Evolutionary conservation across 202 grass and related monocot species (phyloP).

Genomic region (Carex arenaria): DNA sequence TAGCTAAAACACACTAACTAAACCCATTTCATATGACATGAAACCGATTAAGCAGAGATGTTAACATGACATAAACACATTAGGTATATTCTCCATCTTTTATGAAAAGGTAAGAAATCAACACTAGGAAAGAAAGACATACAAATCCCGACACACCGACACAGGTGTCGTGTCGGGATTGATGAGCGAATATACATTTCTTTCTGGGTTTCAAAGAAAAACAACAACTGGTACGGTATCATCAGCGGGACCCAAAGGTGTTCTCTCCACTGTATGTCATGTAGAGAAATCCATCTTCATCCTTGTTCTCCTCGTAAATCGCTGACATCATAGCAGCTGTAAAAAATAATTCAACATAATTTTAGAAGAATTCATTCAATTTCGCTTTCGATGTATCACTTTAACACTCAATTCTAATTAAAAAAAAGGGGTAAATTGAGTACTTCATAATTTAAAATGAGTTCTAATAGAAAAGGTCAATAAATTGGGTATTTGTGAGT

Average conservation of each 20-base stretch:
- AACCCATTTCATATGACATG: not conserved
- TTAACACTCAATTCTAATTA: too few relatives aligned
- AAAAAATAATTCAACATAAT: not conserved
- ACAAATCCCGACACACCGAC: not conserved
- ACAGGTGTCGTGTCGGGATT: not conserved
- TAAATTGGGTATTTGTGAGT: not conserved
- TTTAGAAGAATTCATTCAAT: not conserved
- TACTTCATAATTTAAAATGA: too few relatives aligned
- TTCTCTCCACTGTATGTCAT: slow-evolving; percentile 92
- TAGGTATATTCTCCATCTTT: not conserved
- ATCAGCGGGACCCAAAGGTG: slow-evolving; percentile 44
- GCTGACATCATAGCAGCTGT: slow-evolving; percentile 79
- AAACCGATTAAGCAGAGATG: not conserved
- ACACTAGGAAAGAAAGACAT: not conserved
- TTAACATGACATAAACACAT: slow-evolving; percentile 8
- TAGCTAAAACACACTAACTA: not conserved
- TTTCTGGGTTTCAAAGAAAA: not conserved
- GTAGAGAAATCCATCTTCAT: slow-evolving; percentile 83
- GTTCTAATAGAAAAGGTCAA: too few relatives aligned
- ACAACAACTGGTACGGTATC: not conserved
- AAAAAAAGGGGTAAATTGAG: too few relatives aligned
- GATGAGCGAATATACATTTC: slow-evolving; percentile 23
- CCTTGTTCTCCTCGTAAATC: slow-evolving; percentile 87
- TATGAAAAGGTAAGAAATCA: not conserved
- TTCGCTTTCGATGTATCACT: not conserved